phyloP scores from a whole-genome alignment of 768 basidiomycete genomes.

The Tulasnella sp. region DNA sequence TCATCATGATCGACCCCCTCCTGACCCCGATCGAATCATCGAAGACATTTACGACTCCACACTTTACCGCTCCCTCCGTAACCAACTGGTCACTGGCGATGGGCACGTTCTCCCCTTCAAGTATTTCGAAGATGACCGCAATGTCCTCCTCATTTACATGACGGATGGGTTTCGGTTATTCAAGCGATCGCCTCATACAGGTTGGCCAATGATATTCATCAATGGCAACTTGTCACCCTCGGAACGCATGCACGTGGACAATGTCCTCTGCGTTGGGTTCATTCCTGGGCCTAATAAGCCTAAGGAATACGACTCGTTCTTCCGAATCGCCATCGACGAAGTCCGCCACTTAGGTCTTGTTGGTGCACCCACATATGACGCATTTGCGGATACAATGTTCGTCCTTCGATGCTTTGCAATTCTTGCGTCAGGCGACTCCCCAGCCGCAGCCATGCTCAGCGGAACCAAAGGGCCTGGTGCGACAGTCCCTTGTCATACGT shows the following conservation, averaged over 20 bases:
- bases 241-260: constrained; percentile 25
- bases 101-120: neutral
- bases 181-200: constrained; percentile 26
- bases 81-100: neutral
- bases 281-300: constrained; percentile 38
- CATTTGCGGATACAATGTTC: constrained; percentile 22
- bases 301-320: constrained; percentile 31
- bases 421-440: constrained; percentile 27
- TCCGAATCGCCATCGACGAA: constrained; percentile 29
- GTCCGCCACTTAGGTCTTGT: constrained; percentile 25
- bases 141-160: neutral
- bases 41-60: neutral
- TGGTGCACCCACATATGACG: constrained; percentile 28
- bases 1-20: neutral
- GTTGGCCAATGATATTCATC: constrained; percentile 33
- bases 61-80: neutral
- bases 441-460: constrained; percentile 25
- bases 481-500: constrained; percentile 29
- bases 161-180: constrained; percentile 33
- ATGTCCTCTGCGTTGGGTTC: constrained; percentile 32
- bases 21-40: neutral
- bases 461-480: constrained; percentile 35
- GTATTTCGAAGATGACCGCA: neutral
- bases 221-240: constrained; percentile 36
- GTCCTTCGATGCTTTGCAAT: constrained; percentile 26